These are phyloP conservation scores for Triticum timopheevii DNA, from an alignment of 176 grass and related monocot species.

Conservation along the genomic window DNA sequence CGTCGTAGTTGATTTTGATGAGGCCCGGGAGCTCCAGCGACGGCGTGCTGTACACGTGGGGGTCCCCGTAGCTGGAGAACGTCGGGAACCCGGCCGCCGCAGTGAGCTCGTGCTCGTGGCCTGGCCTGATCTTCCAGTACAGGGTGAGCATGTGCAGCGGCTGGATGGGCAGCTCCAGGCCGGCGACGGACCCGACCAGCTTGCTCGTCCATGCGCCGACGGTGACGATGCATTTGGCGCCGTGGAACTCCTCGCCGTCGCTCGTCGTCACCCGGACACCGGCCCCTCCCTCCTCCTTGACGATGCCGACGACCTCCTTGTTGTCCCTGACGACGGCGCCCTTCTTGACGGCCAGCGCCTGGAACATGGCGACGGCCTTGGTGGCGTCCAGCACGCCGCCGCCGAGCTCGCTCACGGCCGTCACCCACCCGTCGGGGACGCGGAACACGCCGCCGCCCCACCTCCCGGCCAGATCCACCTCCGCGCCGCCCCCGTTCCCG, in stretches of 20 bases:
- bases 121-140: constrained; percentile 63
- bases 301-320: constrained; percentile 41
- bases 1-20: constrained; percentile 71
- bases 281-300: not conserved
- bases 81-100: constrained; percentile 55
- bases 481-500: not conserved
- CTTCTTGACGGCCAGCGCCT: constrained; percentile 47
- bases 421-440: constrained; percentile 46
- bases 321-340: constrained; percentile 62
- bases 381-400: constrained; percentile 65
- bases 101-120: constrained; percentile 24
- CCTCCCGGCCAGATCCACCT: constrained; percentile 5
- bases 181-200: constrained; percentile 25
- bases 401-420: constrained; percentile 37
- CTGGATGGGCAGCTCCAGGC: constrained; percentile 50
- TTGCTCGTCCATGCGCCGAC: constrained; percentile 53
- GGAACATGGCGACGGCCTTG: constrained; percentile 87
- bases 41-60: constrained; percentile 66
- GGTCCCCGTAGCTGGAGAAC: constrained; percentile 67
- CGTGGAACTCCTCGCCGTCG: constrained; percentile 25
- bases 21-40: constrained; percentile 70
- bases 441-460: constrained; percentile 59
- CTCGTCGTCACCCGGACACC: constrained; percentile 34
- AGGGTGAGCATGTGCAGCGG: constrained; percentile 42
- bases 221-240: constrained; percentile 50